Base-by-base conservation (phyloP, 495 filamentous ascomycete genomes). In the Lasiosphaeriaceae sp. region DNA sequence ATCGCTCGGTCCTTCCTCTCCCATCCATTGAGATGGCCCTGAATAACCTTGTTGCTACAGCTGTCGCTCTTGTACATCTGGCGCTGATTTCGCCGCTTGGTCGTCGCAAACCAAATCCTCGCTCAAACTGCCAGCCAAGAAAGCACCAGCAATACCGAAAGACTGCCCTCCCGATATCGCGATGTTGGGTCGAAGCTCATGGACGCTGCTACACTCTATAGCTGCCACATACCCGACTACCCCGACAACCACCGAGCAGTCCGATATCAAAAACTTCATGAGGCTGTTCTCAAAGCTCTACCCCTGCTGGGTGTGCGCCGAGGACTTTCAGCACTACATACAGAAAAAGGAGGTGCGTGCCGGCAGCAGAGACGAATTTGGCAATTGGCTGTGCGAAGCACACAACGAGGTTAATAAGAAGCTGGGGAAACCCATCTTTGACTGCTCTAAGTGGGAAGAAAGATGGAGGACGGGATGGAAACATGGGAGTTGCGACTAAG, bases 351-450 rank as follows among this genome's bases (percentile, higher is more conserved):
- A 86, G 68, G 84, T 91, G 53, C 72, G 80, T 65, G 75, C 93
- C 29, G 79, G 79, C 11, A 83, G 82, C 53, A 72, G 88, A 44
- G 79, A 82, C 34, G 89, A 89, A 65, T 91, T 98, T 65, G 94
- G 92, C 43, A 79, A 77, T 62, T 98, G 95, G 95, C 86, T 97
- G 80, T 98, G 94, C 66, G 88, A 93, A 71, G 94, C 94, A 64
- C 94, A 98, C 79, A 98, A 98, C 77, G 92, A 90, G 62, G 94
- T 98, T 21, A 98, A 98, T 80, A 76, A 81, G 49, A 97, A 96
- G 75, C 68, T 97, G 59, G 94, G 94, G 57, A 97, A 97, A 79
- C 77, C 83, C 64, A 80, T 79, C 64, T 98, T 98, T 79, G 91
- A 98, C 80, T 97, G 94, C 74, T 75, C 74, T 21, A 84, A 82